Percentiles rank a stretch among this genome's conserved stretches.
Conservation (phyloP, 2,329 filamentous ascomycete species). For the Phialocephala sp. region DNA sequence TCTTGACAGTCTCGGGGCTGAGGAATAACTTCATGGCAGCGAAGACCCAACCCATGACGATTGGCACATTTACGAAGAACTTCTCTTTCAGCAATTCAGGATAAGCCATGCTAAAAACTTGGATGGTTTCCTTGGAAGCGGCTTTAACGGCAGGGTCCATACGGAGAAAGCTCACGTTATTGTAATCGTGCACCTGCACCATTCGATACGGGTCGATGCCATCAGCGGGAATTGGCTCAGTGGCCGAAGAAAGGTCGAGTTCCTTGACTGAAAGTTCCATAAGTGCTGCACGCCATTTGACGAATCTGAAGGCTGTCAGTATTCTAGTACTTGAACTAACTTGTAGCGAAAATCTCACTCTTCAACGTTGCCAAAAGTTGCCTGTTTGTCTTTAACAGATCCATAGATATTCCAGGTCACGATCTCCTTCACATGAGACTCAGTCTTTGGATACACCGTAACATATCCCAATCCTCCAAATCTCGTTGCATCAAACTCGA, state of each 20-base stretch:
- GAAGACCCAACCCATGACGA: slow-evolving; percentile 89
- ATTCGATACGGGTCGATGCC: slow-evolving; percentile 84
- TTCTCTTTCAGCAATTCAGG: slow-evolving; percentile 89
- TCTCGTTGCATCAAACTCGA: slow-evolving; percentile 68
- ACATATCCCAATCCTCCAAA: slow-evolving; percentile 84
- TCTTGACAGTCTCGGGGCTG: slow-evolving; percentile 74
- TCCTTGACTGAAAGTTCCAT: slow-evolving; percentile 86
- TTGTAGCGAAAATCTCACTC: slow-evolving; percentile 60
- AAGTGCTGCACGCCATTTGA: slow-evolving; percentile 86
- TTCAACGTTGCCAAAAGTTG: slow-evolving; percentile 80
- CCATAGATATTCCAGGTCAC: slow-evolving; percentile 96
- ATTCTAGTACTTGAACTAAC: neutral
- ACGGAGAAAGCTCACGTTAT: slow-evolving; percentile 83
- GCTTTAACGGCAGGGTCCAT: slow-evolving; percentile 78
- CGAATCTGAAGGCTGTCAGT: slow-evolving; percentile 64
- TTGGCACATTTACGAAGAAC: slow-evolving; percentile 91
- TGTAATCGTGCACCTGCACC: slow-evolving; percentile 93
- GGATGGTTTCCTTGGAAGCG: slow-evolving; percentile 80
- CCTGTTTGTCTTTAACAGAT: slow-evolving; percentile 77
- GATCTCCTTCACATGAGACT: slow-evolving; percentile 61
- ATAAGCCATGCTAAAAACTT: slow-evolving; percentile 81
- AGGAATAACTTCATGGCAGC: slow-evolving; percentile 77
- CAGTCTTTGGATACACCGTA: slow-evolving; percentile 67
- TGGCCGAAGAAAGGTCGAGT: slow-evolving; percentile 73
- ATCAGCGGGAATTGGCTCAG: slow-evolving; percentile 65